phyloP scores from a whole-genome alignment of 495 filamentous ascomycete genomes.

The Aspergillus heteromorphus region DNA sequence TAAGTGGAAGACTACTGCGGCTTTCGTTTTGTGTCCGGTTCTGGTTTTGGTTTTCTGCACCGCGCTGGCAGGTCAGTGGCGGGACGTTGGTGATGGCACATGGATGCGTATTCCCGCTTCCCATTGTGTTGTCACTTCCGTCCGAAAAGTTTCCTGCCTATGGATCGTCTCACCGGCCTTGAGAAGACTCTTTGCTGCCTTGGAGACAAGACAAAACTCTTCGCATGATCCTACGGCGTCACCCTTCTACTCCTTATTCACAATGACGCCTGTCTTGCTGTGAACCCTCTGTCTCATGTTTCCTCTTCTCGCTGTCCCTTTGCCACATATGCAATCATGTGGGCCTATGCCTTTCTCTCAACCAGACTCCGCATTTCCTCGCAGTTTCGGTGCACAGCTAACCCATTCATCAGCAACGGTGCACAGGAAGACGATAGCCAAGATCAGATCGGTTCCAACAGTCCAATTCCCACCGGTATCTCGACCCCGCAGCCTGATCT shows the following conservation, averaged over 20 bases:
- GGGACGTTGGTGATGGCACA: neutral
- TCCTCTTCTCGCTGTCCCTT: neutral
- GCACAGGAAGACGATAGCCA: slow-evolving; percentile 59
- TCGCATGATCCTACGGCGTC: neutral
- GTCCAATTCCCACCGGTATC: slow-evolving; percentile 75
- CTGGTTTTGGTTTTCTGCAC: neutral
- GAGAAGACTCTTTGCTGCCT: neutral
- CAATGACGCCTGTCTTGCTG: neutral
- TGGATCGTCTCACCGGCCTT: neutral
- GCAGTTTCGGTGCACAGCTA: slow-evolving; percentile 16
- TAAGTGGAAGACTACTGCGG: slow-evolving; percentile 29
- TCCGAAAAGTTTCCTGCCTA: neutral
- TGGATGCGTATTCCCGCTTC: neutral
- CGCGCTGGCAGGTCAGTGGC: neutral
- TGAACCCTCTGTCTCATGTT: neutral
- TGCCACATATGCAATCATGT: neutral
- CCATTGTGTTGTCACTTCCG: neutral
- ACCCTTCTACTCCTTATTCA: neutral
- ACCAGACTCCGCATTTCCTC: neutral
- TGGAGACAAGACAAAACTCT: neutral
- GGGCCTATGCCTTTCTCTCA: neutral
- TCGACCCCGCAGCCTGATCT: slow-evolving; percentile 85
- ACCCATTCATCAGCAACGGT: slow-evolving; percentile 24
- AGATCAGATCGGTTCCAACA: slow-evolving; percentile 74
- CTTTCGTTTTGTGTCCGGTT: neutral